phyloP scores from a whole-genome alignment of 805 yeast genomes.

The Zygosaccharomyces bailii region DNA sequence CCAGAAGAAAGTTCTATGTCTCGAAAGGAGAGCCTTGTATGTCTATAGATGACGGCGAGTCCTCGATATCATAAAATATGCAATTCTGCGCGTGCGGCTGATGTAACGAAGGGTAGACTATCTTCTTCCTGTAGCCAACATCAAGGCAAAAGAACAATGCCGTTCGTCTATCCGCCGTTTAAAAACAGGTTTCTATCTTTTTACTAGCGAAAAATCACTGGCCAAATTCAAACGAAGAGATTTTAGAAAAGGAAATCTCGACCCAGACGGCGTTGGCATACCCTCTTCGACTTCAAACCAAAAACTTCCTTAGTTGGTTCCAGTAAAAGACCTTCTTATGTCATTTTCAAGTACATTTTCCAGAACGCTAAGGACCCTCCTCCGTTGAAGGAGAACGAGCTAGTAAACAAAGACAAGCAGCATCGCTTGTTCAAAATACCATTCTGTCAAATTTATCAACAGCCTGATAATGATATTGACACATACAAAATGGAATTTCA shows the following conservation, averaged over 20 bases:
- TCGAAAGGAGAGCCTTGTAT: no score
- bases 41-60: no score
- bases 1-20: no score
- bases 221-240: constrained; percentile 15
- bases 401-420: constrained; percentile 7
- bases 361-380: constrained; percentile 11
- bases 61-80: no score
- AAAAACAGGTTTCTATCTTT: constrained; percentile 16
- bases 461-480: neutral
- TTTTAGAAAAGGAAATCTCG: constrained; percentile 2
- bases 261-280: constrained; percentile 19
- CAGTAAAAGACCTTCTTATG: constrained; percentile 2
- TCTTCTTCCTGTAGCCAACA: neutral
- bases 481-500: constrained; percentile 10
- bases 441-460: constrained; percentile 14
- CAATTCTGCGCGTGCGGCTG: no score
- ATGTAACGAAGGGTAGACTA: no score
- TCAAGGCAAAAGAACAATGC: constrained; percentile 10
- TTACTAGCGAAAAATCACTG: constrained; percentile 18
- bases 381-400: constrained; percentile 10
- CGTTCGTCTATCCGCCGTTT: constrained; percentile 4
- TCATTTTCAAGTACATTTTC: constrained; percentile 13
- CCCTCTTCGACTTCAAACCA: constrained; percentile 13
- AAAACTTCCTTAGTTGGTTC: constrained; percentile 4
- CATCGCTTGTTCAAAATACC: constrained; percentile 12